These are phyloP conservation scores for Mycena capillaripes DNA, from an alignment of 768 basidiomycete genomes.

Conservation along the genomic window DNA sequence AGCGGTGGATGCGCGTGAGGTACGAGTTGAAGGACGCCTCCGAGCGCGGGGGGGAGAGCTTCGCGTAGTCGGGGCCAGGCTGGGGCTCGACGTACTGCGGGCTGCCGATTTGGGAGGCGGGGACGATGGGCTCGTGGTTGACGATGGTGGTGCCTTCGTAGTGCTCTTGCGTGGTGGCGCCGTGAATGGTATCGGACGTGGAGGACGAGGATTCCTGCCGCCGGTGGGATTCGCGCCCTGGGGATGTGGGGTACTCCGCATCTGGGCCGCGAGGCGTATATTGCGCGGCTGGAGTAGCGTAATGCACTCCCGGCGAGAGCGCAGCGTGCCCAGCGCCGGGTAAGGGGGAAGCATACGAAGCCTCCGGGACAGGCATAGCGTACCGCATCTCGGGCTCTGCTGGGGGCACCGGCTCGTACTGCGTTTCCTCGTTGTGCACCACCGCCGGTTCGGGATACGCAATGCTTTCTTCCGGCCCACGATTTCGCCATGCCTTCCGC, in stretches of 20 bases:
- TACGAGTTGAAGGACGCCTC: constrained; percentile 49
- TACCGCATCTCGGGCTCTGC: constrained; percentile 13
- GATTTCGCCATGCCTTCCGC: constrained; percentile 44
- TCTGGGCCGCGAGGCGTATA: background rate
- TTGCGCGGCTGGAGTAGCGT: background rate
- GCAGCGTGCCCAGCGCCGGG: background rate
- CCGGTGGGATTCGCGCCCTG: constrained; percentile 29
- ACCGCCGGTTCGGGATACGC: constrained; percentile 27
- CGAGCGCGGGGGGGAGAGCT: constrained; percentile 57
- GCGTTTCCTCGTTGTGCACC: constrained; percentile 27
- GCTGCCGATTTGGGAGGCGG: constrained; percentile 42
- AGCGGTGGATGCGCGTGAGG: constrained; percentile 50
- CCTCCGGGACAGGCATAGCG: background rate
- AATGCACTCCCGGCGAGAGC: background rate
- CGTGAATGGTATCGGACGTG: constrained; percentile 39
- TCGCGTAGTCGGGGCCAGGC: constrained; percentile 61
- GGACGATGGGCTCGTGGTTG: constrained; percentile 35
- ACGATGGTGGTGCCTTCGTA: constrained; percentile 38
- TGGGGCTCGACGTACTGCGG: constrained; percentile 57
- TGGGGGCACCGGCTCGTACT: constrained; percentile 29
- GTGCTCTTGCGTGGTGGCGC: constrained; percentile 39
- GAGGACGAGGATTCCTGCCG: constrained; percentile 35
- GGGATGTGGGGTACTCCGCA: constrained; percentile 2
- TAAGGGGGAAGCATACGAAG: background rate
- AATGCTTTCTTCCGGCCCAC: constrained; percentile 15